A percentile compares a stretch with the other conserved stretches of the same genome.
These are phyloP conservation scores for Pouteria campechiana DNA, from an alignment of 179 eudicot genomes.

Conservation along the genomic window DNA sequence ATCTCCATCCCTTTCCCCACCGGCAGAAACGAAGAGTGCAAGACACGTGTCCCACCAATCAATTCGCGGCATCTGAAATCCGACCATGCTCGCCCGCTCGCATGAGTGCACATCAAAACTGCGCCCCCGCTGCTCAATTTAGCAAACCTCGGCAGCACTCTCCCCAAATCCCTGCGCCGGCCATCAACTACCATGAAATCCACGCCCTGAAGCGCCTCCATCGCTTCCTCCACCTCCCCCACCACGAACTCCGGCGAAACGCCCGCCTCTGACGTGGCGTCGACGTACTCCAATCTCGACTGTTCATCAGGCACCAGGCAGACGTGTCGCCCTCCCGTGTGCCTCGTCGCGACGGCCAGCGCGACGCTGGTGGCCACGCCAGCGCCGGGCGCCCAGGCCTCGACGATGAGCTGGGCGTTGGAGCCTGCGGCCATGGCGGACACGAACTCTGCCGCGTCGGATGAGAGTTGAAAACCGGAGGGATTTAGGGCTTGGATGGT, in stretches of 20 bases:
- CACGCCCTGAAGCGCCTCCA: conserved; percentile 35
- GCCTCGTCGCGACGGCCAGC: conserved; percentile 50
- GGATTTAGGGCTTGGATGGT: conserved; percentile 79
- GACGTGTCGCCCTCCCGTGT: conserved; percentile 66
- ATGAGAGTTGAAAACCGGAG: too few relatives aligned
- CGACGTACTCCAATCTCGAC: conserved; percentile 31
- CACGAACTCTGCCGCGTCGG: conserved; percentile 66
- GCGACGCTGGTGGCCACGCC: conserved; percentile 47
- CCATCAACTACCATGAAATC: conserved; percentile 73
- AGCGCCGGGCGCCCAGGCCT: conserved; percentile 58
- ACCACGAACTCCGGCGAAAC: conserved; percentile 38
- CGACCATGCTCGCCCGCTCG: conserved; percentile 25
- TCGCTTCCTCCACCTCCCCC: conserved; percentile 47
- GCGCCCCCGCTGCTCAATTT: conserved; percentile 61
- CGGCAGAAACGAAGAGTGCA: conserved; percentile 62
- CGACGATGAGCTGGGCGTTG: conserved; percentile 63
- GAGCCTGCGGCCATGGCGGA: conserved; percentile 97
- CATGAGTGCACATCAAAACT: conserved; percentile 67
- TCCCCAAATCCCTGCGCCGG: conserved; percentile 25
- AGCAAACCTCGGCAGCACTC: conserved; percentile 41
- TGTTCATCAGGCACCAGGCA: conserved; percentile 64
- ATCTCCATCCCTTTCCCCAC: conserved; percentile 82
- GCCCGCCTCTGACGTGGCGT: conserved; percentile 22
- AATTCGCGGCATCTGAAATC: conserved; percentile 57
- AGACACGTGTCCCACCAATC: conserved; percentile 31